A percentile compares a stretch with the other conserved stretches of the same genome.
phyloP scores from a whole-genome alignment of 2,329 filamentous ascomycete species.

The Tolypocladium amazonense region DNA sequence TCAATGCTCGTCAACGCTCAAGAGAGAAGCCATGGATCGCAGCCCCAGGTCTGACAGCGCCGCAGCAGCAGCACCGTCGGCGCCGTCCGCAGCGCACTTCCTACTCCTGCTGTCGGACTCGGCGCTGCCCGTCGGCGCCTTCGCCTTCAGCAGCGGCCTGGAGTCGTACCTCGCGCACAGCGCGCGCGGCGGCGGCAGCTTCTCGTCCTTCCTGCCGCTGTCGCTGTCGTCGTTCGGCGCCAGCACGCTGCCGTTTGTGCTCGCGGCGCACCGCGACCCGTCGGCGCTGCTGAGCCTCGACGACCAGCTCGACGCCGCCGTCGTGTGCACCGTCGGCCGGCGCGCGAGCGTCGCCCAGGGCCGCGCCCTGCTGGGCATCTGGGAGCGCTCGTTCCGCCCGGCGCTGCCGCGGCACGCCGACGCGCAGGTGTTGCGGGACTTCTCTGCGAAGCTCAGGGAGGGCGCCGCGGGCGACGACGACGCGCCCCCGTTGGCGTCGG shows the following conservation, averaged over 20 bases:
- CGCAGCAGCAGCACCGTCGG: conserved; percentile 1
- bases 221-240: conserved; percentile 62
- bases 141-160: conserved; percentile 74
- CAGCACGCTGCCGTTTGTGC: conserved; percentile 64
- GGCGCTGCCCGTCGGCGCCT: conserved; percentile 72
- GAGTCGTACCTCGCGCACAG: conserved; percentile 71
- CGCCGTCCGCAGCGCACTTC: conserved; percentile 40
- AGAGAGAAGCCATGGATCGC: too few species aligned
- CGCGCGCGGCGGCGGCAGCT: conserved; percentile 21
- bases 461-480: conserved; percentile 18
- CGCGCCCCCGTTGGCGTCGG: conserved; percentile 37
- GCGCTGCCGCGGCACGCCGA: conserved; percentile 15
- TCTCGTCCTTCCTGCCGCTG: conserved; percentile 57
- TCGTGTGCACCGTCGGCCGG: conserved; percentile 68
- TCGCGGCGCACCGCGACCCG: conserved; percentile 53
- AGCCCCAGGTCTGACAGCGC: background rate
- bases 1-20: background rate
- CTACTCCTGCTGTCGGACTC: conserved; percentile 73
- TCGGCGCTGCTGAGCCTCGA: conserved; percentile 46
- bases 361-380: conserved; percentile 61
- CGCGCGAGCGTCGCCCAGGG: conserved; percentile 69
- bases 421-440: conserved; percentile 21
- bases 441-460: conserved; percentile 22
- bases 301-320: conserved; percentile 65
- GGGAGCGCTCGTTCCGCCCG: conserved; percentile 57